phyloP scores from a whole-genome alignment of 352 stramenopile species.

The Globisporangium orthogonon region DNA sequence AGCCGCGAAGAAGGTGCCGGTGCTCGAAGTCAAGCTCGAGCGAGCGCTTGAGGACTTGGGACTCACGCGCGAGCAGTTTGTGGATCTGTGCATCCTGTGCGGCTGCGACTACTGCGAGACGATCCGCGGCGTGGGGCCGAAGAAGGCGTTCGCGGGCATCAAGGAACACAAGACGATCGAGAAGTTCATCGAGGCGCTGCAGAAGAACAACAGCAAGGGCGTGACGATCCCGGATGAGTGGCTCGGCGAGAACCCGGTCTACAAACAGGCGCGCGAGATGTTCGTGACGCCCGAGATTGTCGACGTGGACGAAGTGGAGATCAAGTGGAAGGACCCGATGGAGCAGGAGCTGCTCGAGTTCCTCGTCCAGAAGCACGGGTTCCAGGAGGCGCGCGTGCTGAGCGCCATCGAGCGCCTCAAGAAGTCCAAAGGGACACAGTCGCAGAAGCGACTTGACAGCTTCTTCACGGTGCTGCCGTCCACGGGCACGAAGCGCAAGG shows the following conservation, averaged over 20 bases:
- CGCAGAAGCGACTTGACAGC: slow-evolving; percentile 94
- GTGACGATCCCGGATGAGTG: slow-evolving; percentile 81
- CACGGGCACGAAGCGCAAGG: slow-evolving; percentile 58
- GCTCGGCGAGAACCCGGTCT: slow-evolving; percentile 87
- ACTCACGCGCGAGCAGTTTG: slow-evolving; percentile 93
- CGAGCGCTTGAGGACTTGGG: slow-evolving; percentile 91
- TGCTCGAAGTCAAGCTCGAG: slow-evolving; percentile 88
- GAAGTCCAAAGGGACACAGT: slow-evolving; percentile 93
- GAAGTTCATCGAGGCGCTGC: slow-evolving; percentile 88
- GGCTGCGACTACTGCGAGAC: slow-evolving; percentile 99
- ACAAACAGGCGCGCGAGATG: slow-evolving; percentile 89
- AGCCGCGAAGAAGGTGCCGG: slow-evolving; percentile 85
- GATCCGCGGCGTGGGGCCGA: slow-evolving; percentile 96
- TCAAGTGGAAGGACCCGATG: slow-evolving; percentile 94
- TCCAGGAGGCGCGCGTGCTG: slow-evolving; percentile 92
- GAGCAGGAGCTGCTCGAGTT: slow-evolving; percentile 90
- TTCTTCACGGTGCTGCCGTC: slow-evolving; percentile 92
- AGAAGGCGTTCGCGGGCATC: slow-evolving; percentile 97
- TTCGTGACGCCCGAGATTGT: slow-evolving; percentile 86
- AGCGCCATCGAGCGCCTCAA: slow-evolving; percentile 93
- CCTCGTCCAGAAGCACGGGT: slow-evolving; percentile 96
- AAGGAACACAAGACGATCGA: slow-evolving; percentile 95
- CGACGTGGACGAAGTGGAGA: slow-evolving; percentile 57
- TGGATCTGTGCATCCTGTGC: slow-evolving; percentile 98
- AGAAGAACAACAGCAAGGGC: slow-evolving; percentile 83